These are phyloP conservation scores for Coniochaeta hoffmannii DNA, from an alignment of 2,329 filamentous ascomycete genomes.

Conservation along the genomic window DNA sequence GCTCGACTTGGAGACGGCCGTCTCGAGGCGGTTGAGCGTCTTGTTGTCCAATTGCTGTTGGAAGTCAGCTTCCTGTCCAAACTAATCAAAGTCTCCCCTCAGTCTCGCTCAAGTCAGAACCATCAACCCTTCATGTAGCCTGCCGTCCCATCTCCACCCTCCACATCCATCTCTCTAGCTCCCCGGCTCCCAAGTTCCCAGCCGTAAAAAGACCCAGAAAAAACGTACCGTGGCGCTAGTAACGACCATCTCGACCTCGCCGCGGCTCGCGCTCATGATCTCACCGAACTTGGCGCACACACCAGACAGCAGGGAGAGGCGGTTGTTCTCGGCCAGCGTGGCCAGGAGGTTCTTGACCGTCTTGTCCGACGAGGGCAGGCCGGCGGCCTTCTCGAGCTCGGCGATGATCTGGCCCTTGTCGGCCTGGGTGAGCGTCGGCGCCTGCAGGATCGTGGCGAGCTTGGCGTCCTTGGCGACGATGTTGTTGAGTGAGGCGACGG, in stretches of 20 bases:
- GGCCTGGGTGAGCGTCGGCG: conserved; percentile 67
- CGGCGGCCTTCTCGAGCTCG: conserved; percentile 81
- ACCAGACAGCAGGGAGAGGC: conserved; percentile 72
- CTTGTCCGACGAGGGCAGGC: conserved; percentile 53
- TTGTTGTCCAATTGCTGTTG: conserved; percentile 74
- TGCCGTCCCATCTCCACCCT: not conserved
- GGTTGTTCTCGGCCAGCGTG: conserved; percentile 94
- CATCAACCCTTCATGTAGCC: no score
- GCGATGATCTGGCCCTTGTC: conserved; percentile 84
- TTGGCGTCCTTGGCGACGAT: conserved; percentile 78
- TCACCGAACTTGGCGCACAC: conserved; percentile 81
- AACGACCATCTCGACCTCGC: conserved; percentile 89
- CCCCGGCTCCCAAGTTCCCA: not conserved
- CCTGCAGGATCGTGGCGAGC: conserved; percentile 65
- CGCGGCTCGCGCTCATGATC: conserved; percentile 81
- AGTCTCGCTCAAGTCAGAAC: no score
- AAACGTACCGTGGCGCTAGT: conserved; percentile 77
- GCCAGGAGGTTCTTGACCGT: conserved; percentile 91
- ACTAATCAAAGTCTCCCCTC: no score
- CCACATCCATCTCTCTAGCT: not conserved
- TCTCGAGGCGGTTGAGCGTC: conserved; percentile 79
- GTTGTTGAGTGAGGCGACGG: conserved; percentile 62
- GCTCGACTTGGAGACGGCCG: conserved; percentile 79
- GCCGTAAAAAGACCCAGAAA: not conserved
- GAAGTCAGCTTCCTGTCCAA: no score